Evolutionary conservation across 2,329 filamentous ascomycete genomes (phyloP).

Genomic region (Fusarium circinatum): DNA sequence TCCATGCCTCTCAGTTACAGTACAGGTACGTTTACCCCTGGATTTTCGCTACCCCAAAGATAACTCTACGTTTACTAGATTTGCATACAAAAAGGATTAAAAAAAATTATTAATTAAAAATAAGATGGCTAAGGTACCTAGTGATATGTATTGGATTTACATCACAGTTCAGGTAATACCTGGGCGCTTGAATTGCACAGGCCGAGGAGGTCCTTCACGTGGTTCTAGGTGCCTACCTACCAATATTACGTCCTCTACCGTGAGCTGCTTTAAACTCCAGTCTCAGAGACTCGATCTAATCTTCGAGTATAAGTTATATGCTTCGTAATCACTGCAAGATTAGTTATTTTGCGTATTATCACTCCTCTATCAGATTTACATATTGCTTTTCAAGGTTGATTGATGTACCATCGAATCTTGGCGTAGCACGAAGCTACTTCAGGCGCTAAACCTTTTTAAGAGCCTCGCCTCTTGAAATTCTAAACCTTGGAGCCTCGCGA

Average conservation of each 20-base stretch:
- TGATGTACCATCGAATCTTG: conserved; percentile 1
- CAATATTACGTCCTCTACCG: too few relatives aligned
- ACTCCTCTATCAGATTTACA: not conserved
- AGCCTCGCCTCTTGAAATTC: conserved; percentile 49
- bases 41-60: not conserved
- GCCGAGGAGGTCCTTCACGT: not conserved
- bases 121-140: not conserved
- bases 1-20: not conserved
- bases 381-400: not conserved
- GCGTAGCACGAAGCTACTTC: not conserved
- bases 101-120: too few relatives aligned
- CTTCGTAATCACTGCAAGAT: not conserved
- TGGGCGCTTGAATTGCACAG: not conserved
- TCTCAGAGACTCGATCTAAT: not conserved
- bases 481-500: conserved; percentile 37
- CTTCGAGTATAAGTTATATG: not conserved
- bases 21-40: not conserved
- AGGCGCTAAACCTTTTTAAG: conserved; percentile 46
- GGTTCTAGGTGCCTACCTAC: not conserved
- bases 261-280: not conserved
- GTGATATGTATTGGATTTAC: too few relatives aligned
- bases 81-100: not conserved
- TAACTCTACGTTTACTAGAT: not conserved
- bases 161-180: not conserved
- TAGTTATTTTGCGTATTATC: not conserved